phyloP scores from a whole-genome alignment of 1,139 yeast genomes.

The Pichia cactophila region DNA sequence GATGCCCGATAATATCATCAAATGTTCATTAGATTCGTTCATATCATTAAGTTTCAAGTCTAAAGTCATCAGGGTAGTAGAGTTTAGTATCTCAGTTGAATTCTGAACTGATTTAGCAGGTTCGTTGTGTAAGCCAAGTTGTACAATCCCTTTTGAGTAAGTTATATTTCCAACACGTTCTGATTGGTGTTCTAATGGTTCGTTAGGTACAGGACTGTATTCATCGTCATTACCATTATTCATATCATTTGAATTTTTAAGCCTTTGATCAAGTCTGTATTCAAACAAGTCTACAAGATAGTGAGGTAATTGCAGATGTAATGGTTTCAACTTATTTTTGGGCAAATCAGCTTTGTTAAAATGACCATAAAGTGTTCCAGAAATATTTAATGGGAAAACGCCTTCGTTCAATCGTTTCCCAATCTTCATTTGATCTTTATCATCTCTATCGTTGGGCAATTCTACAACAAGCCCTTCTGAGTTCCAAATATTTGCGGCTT shows the following conservation, averaged over 20 bases:
- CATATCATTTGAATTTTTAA: constrained; percentile 5
- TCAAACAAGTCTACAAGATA: constrained; percentile 32
- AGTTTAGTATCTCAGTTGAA: constrained; percentile 12
- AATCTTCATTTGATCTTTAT: constrained; percentile 1
- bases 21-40: constrained; percentile 38
- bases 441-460: constrained; percentile 6
- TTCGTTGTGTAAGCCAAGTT: constrained; percentile 13
- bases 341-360: constrained; percentile 24
- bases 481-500: constrained; percentile 47
- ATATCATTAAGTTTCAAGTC: constrained; percentile 30
- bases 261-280: constrained; percentile 10
- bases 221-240: constrained; percentile 11
- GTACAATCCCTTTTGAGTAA: constrained; percentile 20
- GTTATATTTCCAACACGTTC: constrained; percentile 26
- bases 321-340: constrained; percentile 14
- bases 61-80: constrained; percentile 19
- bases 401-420: constrained; percentile 17
- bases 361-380: constrained; percentile 43
- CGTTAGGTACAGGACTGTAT: neutral
- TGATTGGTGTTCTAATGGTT: constrained; percentile 3
- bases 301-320: constrained; percentile 37
- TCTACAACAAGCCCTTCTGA: constrained; percentile 22
- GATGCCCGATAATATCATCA: constrained; percentile 50
- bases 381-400: constrained; percentile 42
- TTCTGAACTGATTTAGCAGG: constrained; percentile 7